These are phyloP conservation scores for Botrytis medusae DNA, from an alignment of 2,329 filamentous ascomycete species.

Conservation along the genomic window DNA sequence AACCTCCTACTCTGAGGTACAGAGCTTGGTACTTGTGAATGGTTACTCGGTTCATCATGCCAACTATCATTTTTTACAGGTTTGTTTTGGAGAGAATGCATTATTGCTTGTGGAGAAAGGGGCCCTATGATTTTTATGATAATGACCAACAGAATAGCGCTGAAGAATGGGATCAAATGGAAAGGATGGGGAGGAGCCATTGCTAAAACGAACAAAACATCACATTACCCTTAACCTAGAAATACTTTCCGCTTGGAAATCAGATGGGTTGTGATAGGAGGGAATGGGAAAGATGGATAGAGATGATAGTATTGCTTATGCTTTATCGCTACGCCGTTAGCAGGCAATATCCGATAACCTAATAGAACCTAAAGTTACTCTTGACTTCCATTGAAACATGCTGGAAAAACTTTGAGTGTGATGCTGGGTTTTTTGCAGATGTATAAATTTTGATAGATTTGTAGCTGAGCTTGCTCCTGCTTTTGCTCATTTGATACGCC, in stretches of 20 bases:
- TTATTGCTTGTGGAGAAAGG: slow-evolving; percentile 11
- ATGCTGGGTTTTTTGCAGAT: background rate
- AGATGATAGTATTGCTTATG: slow-evolving; percentile 19
- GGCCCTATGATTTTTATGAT: slow-evolving; percentile 5
- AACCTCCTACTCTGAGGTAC: background rate
- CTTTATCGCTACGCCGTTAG: slow-evolving; percentile 16
- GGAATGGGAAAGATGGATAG: slow-evolving; percentile 15
- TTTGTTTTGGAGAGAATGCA: background rate
- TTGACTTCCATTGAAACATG: background rate
- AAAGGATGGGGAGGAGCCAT: background rate
- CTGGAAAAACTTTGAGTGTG: background rate
- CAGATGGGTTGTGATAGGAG: slow-evolving; percentile 10
- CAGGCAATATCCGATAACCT: slow-evolving; percentile 13
- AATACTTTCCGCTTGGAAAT: slow-evolving; percentile 20
- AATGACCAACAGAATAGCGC: slow-evolving; percentile 1
- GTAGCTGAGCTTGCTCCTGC: background rate
- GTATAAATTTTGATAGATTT: background rate
- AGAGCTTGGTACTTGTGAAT: background rate
- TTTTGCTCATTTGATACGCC: background rate
- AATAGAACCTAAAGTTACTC: slow-evolving; percentile 18
- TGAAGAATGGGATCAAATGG: background rate
- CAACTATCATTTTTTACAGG: background rate
- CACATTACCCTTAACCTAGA: background rate
- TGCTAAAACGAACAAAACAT: slow-evolving; percentile 2
- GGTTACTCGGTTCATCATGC: background rate